Base-by-base conservation (phyloP, 345 rosid species). In the Hibiscus tridactylites region DNA sequence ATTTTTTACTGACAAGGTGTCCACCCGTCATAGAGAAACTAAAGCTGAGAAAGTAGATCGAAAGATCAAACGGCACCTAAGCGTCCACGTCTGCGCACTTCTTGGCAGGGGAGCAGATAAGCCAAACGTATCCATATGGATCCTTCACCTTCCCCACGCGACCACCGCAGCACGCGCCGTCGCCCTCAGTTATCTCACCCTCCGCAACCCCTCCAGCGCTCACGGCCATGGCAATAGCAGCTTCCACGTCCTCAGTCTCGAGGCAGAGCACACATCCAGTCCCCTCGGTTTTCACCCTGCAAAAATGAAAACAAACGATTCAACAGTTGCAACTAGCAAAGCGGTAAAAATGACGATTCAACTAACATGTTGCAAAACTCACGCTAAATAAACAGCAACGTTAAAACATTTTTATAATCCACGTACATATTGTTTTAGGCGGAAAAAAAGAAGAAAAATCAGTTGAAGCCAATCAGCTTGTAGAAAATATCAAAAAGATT, bases 71-170 rank as follows among this genome's bases (percentile, higher is more conserved):
- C 78, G 81, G 74, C 61, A 50, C 52, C 70, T 77, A 87, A n/a
- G 85, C 91, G 68, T 84, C 89, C 81, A 75, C 86, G 53, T 75
- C 79, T 3, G 47, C 75, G 9, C 56, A 44, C 78, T 78, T 76
- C 77, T 78, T 79, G 50, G 75, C 78, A 2, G 93, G 82, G 37
- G 90, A 68, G 74, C 81, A 78, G 61, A 95, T 74, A 72, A 77
- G 58, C 99, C 99, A 95, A 5, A 83, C 81, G 73, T 79, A 82
- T 2, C 99, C 98, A 47, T 85, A 90, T 0, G 98, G 97, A 61
- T 95, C 99, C 82, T 85, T 88, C 5, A 92, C 81, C 81, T 84
- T 88, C 0, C 87, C 90, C 73, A 83, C 85, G 68, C 85, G 85
- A 65, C 85, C 96, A 16, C 81, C 84, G 16, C 77, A 42, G 75